Evolutionary conservation across 495 filamentous ascomycete species (phyloP), one percentile per base, ranked within the genome.

Genomic region (Penicillium simplicissimum): DNA sequence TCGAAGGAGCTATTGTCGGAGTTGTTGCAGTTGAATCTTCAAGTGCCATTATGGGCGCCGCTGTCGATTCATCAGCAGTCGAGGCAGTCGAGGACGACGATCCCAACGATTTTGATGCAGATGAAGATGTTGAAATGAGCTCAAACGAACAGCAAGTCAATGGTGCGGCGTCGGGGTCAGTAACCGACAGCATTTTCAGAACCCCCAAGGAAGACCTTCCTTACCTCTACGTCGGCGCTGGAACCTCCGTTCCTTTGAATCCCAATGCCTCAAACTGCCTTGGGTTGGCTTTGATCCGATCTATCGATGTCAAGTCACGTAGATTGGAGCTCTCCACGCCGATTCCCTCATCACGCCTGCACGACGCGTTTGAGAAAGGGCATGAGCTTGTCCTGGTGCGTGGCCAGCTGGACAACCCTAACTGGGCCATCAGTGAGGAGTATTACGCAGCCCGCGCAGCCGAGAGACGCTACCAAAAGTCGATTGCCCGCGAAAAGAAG

Each of bases 1-100:
- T 89, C 8, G 81, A 88, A 31, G 87, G 86, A 8, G 74, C 81
- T 28, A 62, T 88, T 36, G 86, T 88, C 5, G 84, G 78, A 2
- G 66, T 90, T 2, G 81, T 87, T 1, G 76, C 77, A 1, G 62
- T 87, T 31, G 83, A 87, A 63, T 76, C 80, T 2, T 58, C 68
- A 21, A 70, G 52, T 19, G 76, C 76, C 1, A 64, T 79, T n/a
- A 62, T 68, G n/a, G 63, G 69, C 19, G 52, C 28, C 36, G 47
- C 40, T 28, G 23, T 60, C 53, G 43, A 59, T 3, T 17, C 28
- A 9, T 33, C 52, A 21, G 35, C 21, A n/a, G 9, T 34, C 13
- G 17, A 15, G 3, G 0, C 34, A 21, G 33, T 23, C 11, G 54
- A 54, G 3, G 43, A 56, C 9, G 53, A 64, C 8, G 48, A 63